These are phyloP conservation scores for Acidiella bohemica DNA, from an alignment of 495 filamentous ascomycete genomes.

Conservation along the genomic window DNA sequence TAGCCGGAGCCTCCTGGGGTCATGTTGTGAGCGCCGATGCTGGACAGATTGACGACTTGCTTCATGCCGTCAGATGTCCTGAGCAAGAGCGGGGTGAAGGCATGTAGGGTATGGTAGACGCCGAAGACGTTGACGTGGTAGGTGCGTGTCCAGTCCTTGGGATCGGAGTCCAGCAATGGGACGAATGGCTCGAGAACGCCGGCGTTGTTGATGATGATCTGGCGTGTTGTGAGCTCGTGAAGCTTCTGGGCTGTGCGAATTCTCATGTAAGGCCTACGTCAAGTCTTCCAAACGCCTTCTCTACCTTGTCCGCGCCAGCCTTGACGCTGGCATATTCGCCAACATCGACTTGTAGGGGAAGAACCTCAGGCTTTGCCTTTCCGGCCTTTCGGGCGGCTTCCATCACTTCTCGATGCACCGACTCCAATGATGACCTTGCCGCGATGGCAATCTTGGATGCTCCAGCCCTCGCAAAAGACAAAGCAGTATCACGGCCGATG, in stretches of 20 bases:
- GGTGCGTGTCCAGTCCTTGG: conserved; percentile 34
- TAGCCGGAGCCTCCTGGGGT: conserved; percentile 29
- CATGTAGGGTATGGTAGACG: conserved; percentile 31
- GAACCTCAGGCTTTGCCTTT: conserved; percentile 28
- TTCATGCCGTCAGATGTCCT: conserved; percentile 19
- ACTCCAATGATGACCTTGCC: conserved; percentile 32
- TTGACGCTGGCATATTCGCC: conserved; percentile 29
- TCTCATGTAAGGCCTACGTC: no score
- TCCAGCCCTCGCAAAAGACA: conserved; percentile 22
- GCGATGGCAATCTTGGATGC: conserved; percentile 22
- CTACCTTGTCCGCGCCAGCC: conserved; percentile 22
- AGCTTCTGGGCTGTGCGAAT: no score
- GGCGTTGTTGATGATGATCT: conserved; percentile 44
- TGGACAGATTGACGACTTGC: conserved; percentile 36
- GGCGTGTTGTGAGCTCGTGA: no score
- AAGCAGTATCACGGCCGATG: conserved; percentile 21
- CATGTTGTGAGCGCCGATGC: conserved; percentile 31
- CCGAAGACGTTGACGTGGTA: conserved; percentile 38
- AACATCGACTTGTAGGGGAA: conserved; percentile 34
- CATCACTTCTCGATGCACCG: conserved; percentile 28
- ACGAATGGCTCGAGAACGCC: conserved; percentile 29
- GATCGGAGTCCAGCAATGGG: conserved; percentile 32
- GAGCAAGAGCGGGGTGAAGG: conserved; percentile 35
- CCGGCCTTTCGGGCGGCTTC: conserved; percentile 28
- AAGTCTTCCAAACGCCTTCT: conserved; percentile 26